Evolutionary conservation across 164 flowering plant genomes (phyloP).

Genomic region (Brasenia schreberi): DNA sequence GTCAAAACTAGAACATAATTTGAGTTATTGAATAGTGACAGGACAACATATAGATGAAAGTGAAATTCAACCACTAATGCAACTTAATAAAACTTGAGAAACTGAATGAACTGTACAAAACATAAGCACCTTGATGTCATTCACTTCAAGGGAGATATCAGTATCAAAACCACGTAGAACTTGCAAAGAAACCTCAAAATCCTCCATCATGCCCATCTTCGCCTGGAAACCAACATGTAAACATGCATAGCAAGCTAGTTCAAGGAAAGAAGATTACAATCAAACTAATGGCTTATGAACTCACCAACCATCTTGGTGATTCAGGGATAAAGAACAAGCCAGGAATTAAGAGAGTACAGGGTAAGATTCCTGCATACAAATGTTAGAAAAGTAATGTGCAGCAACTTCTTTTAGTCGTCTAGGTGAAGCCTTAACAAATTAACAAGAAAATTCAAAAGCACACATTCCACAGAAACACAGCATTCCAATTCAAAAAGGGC

Average conservation of each 20-base stretch:
- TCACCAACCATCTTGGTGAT: constrained; percentile 97
- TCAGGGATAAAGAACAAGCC: constrained; percentile 94
- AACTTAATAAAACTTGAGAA: neutral
- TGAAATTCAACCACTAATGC: neutral
- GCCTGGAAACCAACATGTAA: constrained; percentile 35
- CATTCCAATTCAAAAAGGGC: neutral
- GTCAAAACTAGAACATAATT: neutral
- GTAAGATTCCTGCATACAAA: constrained; percentile 56
- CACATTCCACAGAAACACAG: neutral
- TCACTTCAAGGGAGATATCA: constrained; percentile 76
- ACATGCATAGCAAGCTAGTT: neutral
- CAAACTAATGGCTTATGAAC: constrained; percentile 6
- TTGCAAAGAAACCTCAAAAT: constrained; percentile 95
- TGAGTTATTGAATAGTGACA: neutral
- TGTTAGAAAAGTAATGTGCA: no score
- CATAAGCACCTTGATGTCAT: constrained; percentile 77
- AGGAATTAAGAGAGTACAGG: constrained; percentile 78
- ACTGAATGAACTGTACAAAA: neutral
- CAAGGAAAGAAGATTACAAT: neutral
- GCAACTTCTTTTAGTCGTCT: no score
- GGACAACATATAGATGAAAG: neutral
- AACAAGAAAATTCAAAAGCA: neutral
- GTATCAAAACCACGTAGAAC: constrained; percentile 91
- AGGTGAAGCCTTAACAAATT: neutral
- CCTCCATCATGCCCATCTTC: constrained; percentile 95